These are phyloP conservation scores for Bonia amplexicaulis DNA, from an alignment of 176 grass and related monocot genomes.

Conservation along the genomic window DNA sequence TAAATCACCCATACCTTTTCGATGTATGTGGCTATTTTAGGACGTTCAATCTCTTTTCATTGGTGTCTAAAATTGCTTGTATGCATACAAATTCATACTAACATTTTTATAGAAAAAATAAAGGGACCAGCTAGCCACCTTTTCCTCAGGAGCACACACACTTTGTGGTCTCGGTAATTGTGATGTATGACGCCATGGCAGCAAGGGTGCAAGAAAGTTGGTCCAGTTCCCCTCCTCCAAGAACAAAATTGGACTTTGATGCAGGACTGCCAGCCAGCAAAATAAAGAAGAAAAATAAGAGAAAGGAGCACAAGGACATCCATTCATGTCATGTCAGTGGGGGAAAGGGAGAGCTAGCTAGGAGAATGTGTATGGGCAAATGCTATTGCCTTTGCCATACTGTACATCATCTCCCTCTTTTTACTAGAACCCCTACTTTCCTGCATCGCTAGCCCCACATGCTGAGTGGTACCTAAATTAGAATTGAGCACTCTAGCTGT, in stretches of 20 bases:
- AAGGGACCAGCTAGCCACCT: constrained; percentile 14
- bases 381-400: background rate
- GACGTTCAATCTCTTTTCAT: too few species aligned
- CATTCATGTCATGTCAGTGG: constrained; percentile 38
- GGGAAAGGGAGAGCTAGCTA: background rate
- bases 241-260: constrained; percentile 52
- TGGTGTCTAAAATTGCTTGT: too few species aligned
- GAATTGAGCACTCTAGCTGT: too few species aligned
- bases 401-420: background rate
- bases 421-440: background rate
- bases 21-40: too few species aligned
- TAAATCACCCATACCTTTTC: too few species aligned
- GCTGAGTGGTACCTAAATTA: background rate
- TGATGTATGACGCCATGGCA: constrained; percentile 44
- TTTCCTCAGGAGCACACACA: background rate
- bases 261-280: constrained; percentile 12
- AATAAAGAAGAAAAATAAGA: background rate
- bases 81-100: background rate
- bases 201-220: constrained; percentile 37
- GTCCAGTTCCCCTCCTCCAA: constrained; percentile 24
- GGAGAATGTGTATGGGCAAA: constrained; percentile 35
- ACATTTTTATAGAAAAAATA: background rate
- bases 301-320: constrained; percentile 12
- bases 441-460: background rate
- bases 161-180: constrained; percentile 46